phyloP scores from a whole-genome alignment of 2,329 filamentous ascomycete species.

The Cladosporium austrohemisphaericum region DNA sequence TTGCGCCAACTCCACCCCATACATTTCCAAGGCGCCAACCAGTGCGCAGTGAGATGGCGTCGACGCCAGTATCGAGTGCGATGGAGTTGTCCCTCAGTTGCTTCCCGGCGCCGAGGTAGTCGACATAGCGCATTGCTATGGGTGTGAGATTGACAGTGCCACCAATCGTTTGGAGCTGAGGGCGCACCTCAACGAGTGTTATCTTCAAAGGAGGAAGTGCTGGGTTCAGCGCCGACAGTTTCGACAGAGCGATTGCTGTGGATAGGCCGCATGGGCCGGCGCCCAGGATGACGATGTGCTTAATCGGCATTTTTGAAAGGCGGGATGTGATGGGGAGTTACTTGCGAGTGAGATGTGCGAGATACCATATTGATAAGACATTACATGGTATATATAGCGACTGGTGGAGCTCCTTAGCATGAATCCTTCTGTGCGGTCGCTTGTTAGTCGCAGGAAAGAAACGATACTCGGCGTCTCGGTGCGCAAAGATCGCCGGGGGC shows the following conservation, averaged over 20 bases:
- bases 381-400: too few relatives aligned
- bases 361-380: too few relatives aligned
- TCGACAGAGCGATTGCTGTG: conserved; percentile 24
- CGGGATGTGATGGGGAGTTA: too few relatives aligned
- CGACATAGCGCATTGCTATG: conserved; percentile 16
- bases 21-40: conserved; percentile 9
- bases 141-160: conserved; percentile 18
- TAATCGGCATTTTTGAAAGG: not conserved
- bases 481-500: too few relatives aligned
- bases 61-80: conserved; percentile 12
- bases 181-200: conserved; percentile 13
- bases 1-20: conserved; percentile 5
- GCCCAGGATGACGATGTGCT: conserved; percentile 26
- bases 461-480: too few relatives aligned
- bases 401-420: too few relatives aligned
- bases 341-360: too few relatives aligned
- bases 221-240: conserved; percentile 27
- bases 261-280: conserved; percentile 27
- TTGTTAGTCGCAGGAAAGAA: too few relatives aligned
- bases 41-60: conserved; percentile 2
- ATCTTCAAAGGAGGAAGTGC: not conserved
- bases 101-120: conserved; percentile 14
- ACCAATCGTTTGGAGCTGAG: conserved; percentile 14
- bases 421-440: too few relatives aligned
- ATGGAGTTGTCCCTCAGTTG: conserved; percentile 11